These are phyloP conservation scores for Sporothrix humicola DNA, from an alignment of 2,329 filamentous ascomycete species.

Conservation along the genomic window DNA sequence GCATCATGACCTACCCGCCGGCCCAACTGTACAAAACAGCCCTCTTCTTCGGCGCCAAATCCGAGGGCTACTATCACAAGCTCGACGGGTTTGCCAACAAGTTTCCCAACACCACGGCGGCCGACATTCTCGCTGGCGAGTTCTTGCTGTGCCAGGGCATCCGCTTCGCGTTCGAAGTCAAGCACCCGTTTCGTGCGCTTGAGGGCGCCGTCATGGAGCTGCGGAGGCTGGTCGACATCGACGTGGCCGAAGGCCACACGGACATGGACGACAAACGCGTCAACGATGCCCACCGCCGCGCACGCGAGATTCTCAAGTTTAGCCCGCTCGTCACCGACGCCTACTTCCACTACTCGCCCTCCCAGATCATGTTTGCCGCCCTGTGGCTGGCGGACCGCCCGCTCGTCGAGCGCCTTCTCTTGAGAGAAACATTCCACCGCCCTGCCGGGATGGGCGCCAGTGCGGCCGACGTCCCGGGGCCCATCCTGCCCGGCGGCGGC, in stretches of 20 bases:
- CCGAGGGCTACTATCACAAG: constrained; percentile 74
- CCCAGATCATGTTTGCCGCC: constrained; percentile 89
- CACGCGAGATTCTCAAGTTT: constrained; percentile 75
- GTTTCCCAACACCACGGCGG: constrained; percentile 72
- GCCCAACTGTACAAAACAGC: constrained; percentile 87
- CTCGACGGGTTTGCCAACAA: constrained; percentile 65
- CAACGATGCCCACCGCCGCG: constrained; percentile 70
- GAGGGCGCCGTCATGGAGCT: constrained; percentile 88
- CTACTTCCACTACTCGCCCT: constrained; percentile 96
- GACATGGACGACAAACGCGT: constrained; percentile 47
- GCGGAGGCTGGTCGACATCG: constrained; percentile 67
- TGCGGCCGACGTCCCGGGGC: constrained; percentile 38
- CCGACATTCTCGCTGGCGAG: constrained; percentile 87
- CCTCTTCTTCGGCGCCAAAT: constrained; percentile 92
- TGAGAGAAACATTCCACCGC: constrained; percentile 49
- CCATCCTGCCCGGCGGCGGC: constrained; percentile 31
- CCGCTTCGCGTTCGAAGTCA: constrained; percentile 90
- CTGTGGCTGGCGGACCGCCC: constrained; percentile 75
- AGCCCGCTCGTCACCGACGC: constrained; percentile 87
- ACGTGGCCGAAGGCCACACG: constrained; percentile 47
- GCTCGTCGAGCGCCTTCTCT: constrained; percentile 58
- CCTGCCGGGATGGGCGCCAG: constrained; percentile 38
- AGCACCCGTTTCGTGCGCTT: constrained; percentile 85
- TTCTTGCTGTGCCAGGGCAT: constrained; percentile 91
- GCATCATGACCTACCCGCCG: constrained; percentile 93